Conservation (phyloP, 2,329 filamentous ascomycete genomes). For the Cercospora beticola region DNA sequence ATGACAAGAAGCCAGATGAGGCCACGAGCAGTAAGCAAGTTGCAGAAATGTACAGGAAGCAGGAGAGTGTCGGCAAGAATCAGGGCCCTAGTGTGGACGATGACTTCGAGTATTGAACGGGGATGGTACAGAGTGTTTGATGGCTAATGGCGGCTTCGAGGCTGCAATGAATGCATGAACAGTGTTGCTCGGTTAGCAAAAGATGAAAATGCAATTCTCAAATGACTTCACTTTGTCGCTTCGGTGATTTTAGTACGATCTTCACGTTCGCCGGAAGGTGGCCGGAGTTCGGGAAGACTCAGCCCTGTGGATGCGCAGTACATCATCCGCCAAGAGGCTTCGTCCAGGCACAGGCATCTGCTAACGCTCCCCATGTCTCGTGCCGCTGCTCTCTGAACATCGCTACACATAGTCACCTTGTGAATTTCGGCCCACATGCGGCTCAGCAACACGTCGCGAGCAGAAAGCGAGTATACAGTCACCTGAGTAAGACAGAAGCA, state of each 20-base stretch:
- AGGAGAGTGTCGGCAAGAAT: conserved; percentile 83
- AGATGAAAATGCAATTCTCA: neutral
- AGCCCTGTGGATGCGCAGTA: conserved; percentile 8
- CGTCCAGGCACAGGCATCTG: conserved; percentile 13
- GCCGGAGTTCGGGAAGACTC: neutral
- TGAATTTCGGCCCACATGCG: neutral
- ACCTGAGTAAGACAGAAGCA: neutral
- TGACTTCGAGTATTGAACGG: conserved; percentile 85
- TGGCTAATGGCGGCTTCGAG: neutral
- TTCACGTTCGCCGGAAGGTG: neutral
- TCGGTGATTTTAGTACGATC: neutral
- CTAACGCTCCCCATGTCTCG: conserved; percentile 2
- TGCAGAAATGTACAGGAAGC: conserved; percentile 94
- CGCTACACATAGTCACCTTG: neutral
- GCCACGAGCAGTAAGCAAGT: conserved; percentile 83
- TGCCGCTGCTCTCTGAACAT: neutral
- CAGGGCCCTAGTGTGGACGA: conserved; percentile 89
- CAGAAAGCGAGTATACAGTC: neutral
- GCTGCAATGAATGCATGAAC: neutral
- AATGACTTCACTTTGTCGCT: neutral
- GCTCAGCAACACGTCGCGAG: neutral
- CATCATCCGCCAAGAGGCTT: conserved; percentile 4
- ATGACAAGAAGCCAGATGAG: conserved; percentile 94
- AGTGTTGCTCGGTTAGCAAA: neutral
- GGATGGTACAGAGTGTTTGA: neutral